Evolutionary conservation across 805 yeast genomes (phyloP), one percentile per base, ranked within the genome.

Genomic region (Candida orba): DNA sequence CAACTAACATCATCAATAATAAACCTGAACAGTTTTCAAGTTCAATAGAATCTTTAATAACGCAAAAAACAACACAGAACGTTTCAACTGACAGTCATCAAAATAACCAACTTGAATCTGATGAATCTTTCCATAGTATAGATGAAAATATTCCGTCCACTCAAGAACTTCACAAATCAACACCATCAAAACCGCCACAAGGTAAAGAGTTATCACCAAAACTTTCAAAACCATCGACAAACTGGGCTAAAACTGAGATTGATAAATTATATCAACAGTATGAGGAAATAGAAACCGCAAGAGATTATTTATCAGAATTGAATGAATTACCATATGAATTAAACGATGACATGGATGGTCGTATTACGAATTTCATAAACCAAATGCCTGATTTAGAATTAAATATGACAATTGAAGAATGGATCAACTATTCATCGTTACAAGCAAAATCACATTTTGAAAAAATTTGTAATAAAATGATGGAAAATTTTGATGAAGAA

Each of bases 341-440:
- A 15, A 69, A 73, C 49, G 78, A 81, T 48, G 95, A 84, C 56
- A 58, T 67, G 34, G 86, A 81, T 45, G 89, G 91, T 1, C 73
- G 73, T 25, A 61, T 84, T 20, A 76, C 85, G 0, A 68, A 68
- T 40, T 84, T 84, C 53, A 76, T 83, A 7, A 70, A 79, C 1
- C 78, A 77, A 36, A 78, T 84, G 77, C 90, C 91, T 0, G 78
- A 73, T 27, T 75, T 74, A 23, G 89, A 84, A 54, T 67, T 84
- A 51, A 68, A 75, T 12, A 78, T 81, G 82, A 76, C 84, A 0
- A 73, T 87, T n/a, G 69, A 71, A 39, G 76, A 83, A 46, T 88
- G 95, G 95, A 62, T 84, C 18, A 55, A 56, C 27, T 67, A 71
- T 50, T 73, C 74, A 52, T 84, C 87, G 0, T 60, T 63, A 12